Percentiles rank a stretch among this genome's conserved stretches.
These are phyloP conservation scores for Amoebophrya sp. DNA, from an alignment of 169 alveolate genomes.

Conservation along the genomic window DNA sequence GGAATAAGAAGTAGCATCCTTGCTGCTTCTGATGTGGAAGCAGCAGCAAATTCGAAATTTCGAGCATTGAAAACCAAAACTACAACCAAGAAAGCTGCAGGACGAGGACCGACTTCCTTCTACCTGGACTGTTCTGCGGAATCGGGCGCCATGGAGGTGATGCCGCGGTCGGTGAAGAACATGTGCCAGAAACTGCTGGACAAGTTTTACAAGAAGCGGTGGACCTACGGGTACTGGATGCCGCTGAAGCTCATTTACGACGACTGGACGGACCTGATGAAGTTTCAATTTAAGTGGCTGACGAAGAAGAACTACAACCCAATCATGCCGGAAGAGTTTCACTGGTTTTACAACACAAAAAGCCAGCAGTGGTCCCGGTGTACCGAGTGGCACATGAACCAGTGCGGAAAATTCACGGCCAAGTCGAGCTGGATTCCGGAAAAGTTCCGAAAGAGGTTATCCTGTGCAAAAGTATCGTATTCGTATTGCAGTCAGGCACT, in stretches of 20 bases:
- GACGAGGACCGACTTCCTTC: neutral
- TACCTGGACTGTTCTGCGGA: neutral
- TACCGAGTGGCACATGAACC: neutral
- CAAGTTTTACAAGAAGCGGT: neutral
- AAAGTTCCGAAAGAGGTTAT: too few species aligned
- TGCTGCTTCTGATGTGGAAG: too few species aligned
- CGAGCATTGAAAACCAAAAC: too few species aligned
- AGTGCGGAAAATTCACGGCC: neutral
- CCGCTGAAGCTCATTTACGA: neutral
- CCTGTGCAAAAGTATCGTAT: too few species aligned
- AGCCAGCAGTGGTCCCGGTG: neutral
- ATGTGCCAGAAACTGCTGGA: neutral
- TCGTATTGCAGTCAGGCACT: too few species aligned
- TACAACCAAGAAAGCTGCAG: too few species aligned
- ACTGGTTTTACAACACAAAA: neutral
- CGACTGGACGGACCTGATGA: neutral
- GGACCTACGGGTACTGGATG: neutral
- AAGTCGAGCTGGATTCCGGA: neutral
- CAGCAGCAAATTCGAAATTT: too few species aligned
- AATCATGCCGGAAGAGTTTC: too few species aligned
- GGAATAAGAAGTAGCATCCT: too few species aligned
- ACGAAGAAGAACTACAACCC: neutral
- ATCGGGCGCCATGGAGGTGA: neutral
- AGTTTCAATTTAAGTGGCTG: neutral
- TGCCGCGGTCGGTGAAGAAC: neutral